Conservation (phyloP, 2,329 filamentous ascomycete species). For the Elsinoe perseae region DNA sequence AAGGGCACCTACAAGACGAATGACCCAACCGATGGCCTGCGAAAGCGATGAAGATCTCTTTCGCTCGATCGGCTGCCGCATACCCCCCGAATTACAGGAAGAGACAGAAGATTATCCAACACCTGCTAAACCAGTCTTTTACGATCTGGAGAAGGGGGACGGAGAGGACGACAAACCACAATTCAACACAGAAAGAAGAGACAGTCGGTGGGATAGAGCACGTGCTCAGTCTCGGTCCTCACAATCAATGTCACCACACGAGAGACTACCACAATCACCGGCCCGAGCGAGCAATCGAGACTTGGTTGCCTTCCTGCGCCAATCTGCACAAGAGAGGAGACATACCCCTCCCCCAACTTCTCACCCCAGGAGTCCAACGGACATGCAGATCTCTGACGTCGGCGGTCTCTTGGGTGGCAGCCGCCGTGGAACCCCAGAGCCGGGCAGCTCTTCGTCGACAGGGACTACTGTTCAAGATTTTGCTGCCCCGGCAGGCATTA, state of each 20-base stretch:
- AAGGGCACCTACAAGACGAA: conserved; percentile 53
- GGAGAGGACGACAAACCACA: background rate
- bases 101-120: conserved; percentile 18
- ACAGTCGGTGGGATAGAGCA: conserved; percentile 14
- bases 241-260: background rate
- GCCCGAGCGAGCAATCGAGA: background rate
- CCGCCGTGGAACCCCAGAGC: background rate
- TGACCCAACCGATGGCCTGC: conserved; percentile 52
- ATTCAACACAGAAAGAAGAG: conserved; percentile 6
- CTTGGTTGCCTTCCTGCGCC: conserved; percentile 12
- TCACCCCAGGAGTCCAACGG: conserved; percentile 7
- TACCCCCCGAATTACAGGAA: conserved; percentile 45
- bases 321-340: conserved; percentile 9
- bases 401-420: conserved; percentile 6
- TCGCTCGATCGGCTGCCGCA: conserved; percentile 65
- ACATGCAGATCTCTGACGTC: conserved; percentile 15
- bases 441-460: background rate
- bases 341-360: conserved; percentile 6
- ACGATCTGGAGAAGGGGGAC: conserved; percentile 16
- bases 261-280: background rate
- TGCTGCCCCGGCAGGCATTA: conserved; percentile 4
- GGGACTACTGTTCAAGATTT: conserved; percentile 11
- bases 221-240: background rate
- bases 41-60: conserved; percentile 90
- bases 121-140: conserved; percentile 9